phyloP scores from a whole-genome alignment of 345 rosid species.

The Pseudoturritis turrita region DNA sequence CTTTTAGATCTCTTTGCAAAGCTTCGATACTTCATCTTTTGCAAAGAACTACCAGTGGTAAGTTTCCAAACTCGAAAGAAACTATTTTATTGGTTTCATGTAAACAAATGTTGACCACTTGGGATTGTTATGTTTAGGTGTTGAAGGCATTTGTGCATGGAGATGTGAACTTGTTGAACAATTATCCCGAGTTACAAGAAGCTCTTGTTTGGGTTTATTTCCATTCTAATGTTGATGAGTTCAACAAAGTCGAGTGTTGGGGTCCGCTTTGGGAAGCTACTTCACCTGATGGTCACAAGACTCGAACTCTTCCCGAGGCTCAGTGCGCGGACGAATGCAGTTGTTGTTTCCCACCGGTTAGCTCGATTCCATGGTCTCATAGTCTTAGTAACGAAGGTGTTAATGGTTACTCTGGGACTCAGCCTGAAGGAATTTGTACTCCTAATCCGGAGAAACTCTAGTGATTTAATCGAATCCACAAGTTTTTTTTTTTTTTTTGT shows the following conservation, averaged over 20 bases:
- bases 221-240: conserved; percentile 77
- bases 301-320: conserved; percentile 2
- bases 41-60: conserved; percentile 95
- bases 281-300: conserved; percentile 24
- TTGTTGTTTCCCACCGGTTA: conserved; percentile 66
- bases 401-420: conserved; percentile 1
- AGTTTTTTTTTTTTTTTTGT: not conserved
- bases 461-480: not conserved
- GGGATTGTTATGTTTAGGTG: conserved; percentile 39
- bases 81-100: not conserved
- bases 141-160: conserved; percentile 85
- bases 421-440: not conserved
- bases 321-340: conserved; percentile 40
- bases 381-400: conserved; percentile 6
- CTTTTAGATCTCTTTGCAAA: conserved; percentile 61
- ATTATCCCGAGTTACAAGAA: conserved; percentile 76
- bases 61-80: not conserved
- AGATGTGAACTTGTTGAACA: conserved; percentile 69
- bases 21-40: conserved; percentile 84
- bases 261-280: conserved; percentile 67
- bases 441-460: conserved; percentile 31
- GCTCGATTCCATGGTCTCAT: conserved; percentile 49
- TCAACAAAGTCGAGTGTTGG: conserved; percentile 86
- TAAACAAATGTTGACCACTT: not conserved
- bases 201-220: conserved; percentile 89